A percentile compares a stretch with the other conserved stretches of the same genome.
These are phyloP conservation scores for Aureobasidium pullulans DNA, from an alignment of 2,329 filamentous ascomycete species.

Conservation along the genomic window DNA sequence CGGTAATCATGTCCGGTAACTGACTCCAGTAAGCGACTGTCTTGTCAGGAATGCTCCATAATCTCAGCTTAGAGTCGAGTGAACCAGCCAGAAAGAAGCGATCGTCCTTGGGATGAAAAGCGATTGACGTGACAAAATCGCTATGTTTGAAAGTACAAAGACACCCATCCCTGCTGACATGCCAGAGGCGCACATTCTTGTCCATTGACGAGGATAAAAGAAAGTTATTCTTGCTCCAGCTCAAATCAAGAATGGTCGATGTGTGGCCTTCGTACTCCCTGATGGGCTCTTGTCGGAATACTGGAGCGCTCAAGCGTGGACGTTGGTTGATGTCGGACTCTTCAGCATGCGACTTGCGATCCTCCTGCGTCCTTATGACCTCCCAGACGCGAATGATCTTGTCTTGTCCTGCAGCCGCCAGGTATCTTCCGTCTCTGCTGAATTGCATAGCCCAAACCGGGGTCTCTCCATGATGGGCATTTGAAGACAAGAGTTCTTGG, in stretches of 20 bases:
- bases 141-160: slow-evolving; percentile 90
- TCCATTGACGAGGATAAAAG: slow-evolving; percentile 95
- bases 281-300: slow-evolving; percentile 73
- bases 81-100: slow-evolving; percentile 94
- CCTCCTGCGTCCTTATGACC: slow-evolving; percentile 74
- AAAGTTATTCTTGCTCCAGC: slow-evolving; percentile 99
- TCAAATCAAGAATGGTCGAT: slow-evolving; percentile 79
- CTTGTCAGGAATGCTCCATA: slow-evolving; percentile 98
- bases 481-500: slow-evolving; percentile 62
- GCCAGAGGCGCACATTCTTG: slow-evolving; percentile 92
- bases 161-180: slow-evolving; percentile 75
- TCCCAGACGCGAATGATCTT: slow-evolving; percentile 80
- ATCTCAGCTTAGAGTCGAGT: slow-evolving; percentile 73
- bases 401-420: slow-evolving; percentile 90
- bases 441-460: slow-evolving; percentile 92
- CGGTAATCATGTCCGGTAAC: slow-evolving; percentile 81
- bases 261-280: slow-evolving; percentile 78
- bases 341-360: slow-evolving; percentile 55
- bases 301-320: slow-evolving; percentile 70
- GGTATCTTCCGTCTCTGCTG: slow-evolving; percentile 80
- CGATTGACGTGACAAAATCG: slow-evolving; percentile 90
- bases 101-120: slow-evolving; percentile 91
- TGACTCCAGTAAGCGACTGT: slow-evolving; percentile 75
- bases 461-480: slow-evolving; percentile 16
- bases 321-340: slow-evolving; percentile 44